Conservation (phyloP, 2,329 filamentous ascomycete genomes). For the Xylariales sp. region DNA sequence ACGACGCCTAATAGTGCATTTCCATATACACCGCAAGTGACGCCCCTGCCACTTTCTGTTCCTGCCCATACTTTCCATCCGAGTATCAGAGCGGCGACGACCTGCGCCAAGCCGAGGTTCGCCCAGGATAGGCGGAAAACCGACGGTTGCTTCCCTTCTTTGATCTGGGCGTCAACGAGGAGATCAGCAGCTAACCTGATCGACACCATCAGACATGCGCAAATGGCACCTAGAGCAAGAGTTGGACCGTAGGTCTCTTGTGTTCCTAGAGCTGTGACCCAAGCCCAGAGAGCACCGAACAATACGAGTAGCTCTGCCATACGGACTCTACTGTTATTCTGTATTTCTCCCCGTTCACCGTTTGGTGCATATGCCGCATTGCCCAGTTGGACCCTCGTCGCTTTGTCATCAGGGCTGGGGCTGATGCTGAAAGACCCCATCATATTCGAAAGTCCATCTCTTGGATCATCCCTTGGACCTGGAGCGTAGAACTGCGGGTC, state of each 20-base stretch:
- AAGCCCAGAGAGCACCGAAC: slow-evolving; percentile 19
- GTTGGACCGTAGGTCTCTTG: slow-evolving; percentile 22
- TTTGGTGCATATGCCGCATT: not conserved
- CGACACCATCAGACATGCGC: slow-evolving; percentile 24
- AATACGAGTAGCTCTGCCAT: slow-evolving; percentile 21
- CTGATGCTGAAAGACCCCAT: slow-evolving; percentile 29
- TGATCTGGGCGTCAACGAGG: slow-evolving; percentile 21
- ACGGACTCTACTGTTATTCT: slow-evolving; percentile 18
- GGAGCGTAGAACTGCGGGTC: slow-evolving; percentile 27
- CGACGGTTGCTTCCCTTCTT: slow-evolving; percentile 16
- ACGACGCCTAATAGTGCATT: slow-evolving; percentile 22
- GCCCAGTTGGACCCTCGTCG: slow-evolving; percentile 6
- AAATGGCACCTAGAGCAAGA: slow-evolving; percentile 22
- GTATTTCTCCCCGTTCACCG: not conserved
- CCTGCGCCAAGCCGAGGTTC: slow-evolving; percentile 22
- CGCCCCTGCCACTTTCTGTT: slow-evolving; percentile 12
- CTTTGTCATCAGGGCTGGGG: slow-evolving; percentile 22
- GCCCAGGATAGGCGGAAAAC: slow-evolving; percentile 20
- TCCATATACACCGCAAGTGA: slow-evolving; percentile 19
- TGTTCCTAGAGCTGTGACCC: slow-evolving; percentile 22
- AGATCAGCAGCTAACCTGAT: slow-evolving; percentile 26
- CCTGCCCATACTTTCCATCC: slow-evolving; percentile 26
- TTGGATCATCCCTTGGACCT: slow-evolving; percentile 24
- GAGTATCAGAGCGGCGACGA: slow-evolving; percentile 20
- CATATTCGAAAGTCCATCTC: slow-evolving; percentile 27